A percentile compares a stretch with the other conserved stretches of the same genome.
Conservation (phyloP, 805 yeast species). For the Metschnikowia cerradonensis region DNA sequence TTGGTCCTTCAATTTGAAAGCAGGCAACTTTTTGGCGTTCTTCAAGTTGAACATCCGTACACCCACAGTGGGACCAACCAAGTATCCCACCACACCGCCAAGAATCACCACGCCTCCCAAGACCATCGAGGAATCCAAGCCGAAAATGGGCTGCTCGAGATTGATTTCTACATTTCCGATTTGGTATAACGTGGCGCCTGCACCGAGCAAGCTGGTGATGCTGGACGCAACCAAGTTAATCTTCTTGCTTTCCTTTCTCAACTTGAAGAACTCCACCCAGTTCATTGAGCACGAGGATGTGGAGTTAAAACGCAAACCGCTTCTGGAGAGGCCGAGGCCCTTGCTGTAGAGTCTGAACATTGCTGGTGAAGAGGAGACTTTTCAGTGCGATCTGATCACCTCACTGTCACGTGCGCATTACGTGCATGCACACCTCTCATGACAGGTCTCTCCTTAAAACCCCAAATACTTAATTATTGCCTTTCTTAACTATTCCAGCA, state of each 20-base stretch:
- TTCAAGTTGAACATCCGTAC: slow-evolving; percentile 59
- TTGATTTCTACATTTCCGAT: slow-evolving; percentile 82
- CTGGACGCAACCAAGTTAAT: slow-evolving; percentile 66
- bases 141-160: slow-evolving; percentile 79
- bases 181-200: slow-evolving; percentile 66
- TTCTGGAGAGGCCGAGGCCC: background rate
- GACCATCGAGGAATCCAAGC: slow-evolving; percentile 84
- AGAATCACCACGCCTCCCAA: slow-evolving; percentile 68
- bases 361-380: slow-evolving; percentile 1
- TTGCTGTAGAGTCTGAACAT: slow-evolving; percentile 1
- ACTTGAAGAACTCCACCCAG: slow-evolving; percentile 78
- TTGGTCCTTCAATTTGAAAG: slow-evolving; percentile 61
- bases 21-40: slow-evolving; percentile 42
- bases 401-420: background rate
- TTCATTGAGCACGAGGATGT: slow-evolving; percentile 31
- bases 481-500: too few species aligned
- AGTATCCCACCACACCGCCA: slow-evolving; percentile 72
- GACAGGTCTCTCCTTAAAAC: too few species aligned
- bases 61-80: slow-evolving; percentile 81
- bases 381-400: slow-evolving; percentile 2
- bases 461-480: too few species aligned
- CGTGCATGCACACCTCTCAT: background rate
- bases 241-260: slow-evolving; percentile 72
- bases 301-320: slow-evolving; percentile 22
- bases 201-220: slow-evolving; percentile 62